Percentiles rank a stretch among this genome's conserved stretches.
phyloP scores from a whole-genome alignment of 805 yeast genomes.

The Candida coquimbonensis region DNA sequence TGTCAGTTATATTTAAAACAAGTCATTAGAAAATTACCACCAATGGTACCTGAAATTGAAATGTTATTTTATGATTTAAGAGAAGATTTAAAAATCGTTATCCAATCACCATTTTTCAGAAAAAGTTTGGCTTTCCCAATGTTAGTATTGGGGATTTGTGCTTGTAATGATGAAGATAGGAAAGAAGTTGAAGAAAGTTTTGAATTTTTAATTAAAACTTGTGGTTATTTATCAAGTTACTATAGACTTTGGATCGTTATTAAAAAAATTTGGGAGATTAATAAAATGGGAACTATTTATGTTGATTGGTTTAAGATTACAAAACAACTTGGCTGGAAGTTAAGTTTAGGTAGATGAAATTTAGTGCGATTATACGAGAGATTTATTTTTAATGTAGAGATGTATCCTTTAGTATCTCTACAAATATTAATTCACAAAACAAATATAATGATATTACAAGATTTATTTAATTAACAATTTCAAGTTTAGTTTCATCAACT shows the following conservation, averaged over 20 bases:
- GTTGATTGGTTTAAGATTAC: slow-evolving; percentile 39
- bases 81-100: slow-evolving; percentile 43
- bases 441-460: too few relatives aligned
- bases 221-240: slow-evolving; percentile 30
- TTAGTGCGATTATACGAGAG: too few relatives aligned
- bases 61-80: slow-evolving; percentile 39
- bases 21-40: slow-evolving; percentile 42
- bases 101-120: slow-evolving; percentile 39
- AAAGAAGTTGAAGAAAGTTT: slow-evolving; percentile 19
- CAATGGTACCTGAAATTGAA: slow-evolving; percentile 48
- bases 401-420: too few relatives aligned
- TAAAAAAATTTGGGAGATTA: slow-evolving; percentile 32
- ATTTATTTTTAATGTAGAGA: too few relatives aligned
- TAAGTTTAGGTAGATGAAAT: slow-evolving; percentile 20
- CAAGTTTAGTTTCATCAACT: slow-evolving; percentile 2
- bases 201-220: slow-evolving; percentile 20
- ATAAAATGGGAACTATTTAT: slow-evolving; percentile 24
- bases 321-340: slow-evolving; percentile 33
- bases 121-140: slow-evolving; percentile 38
- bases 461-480: too few relatives aligned
- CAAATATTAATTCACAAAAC: too few relatives aligned
- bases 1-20: slow-evolving; percentile 48
- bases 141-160: slow-evolving; percentile 31
- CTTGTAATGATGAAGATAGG: slow-evolving; percentile 18
- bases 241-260: slow-evolving; percentile 30